Evolutionary conservation across 768 basidiomycete species (phyloP), one percentile per base, ranked within the genome.

Genomic region (Amanita rubescens): DNA sequence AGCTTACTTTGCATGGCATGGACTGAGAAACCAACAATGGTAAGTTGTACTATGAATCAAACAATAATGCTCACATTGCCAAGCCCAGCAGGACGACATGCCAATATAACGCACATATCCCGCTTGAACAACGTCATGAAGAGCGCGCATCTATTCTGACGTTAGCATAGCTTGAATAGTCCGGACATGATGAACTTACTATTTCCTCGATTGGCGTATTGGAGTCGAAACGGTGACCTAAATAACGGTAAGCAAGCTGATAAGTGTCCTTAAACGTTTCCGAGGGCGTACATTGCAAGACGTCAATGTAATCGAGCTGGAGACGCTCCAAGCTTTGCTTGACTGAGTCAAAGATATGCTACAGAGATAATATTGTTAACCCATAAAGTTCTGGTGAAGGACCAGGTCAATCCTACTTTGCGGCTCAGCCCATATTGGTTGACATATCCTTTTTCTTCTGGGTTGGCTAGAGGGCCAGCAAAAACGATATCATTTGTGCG

Each of bases 281-380:
- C 27, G 8, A 30, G 8, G 8, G 27, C 27, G 8, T 30, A 30
- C 27, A 30, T 30, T 30, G 27, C 27, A 30, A 30, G 8, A 82
- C 62, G 57, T 84, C 83, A 59, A 84, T 70, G 54, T 82, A 81
- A 49, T 83, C 82, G 19, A 80, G 59, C 35, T 82, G 78, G 1
- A 84, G 67, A 20, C 81, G 69, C 61, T 80, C 64, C 49, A 84
- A 63, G 25, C 74, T 73, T n/a, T 67, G 61, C 56, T 75, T 73
- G 20, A 77, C 67, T 0, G 74, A 62, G 34, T 76, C 78, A 57
- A 84, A 84, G 55, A 84, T 82, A 58, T 76, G 71, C 74, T 81
- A 42, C 14, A 61, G n/a, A 34, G 2, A 22, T 27, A 5, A 3
- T 17, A 8, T 30, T 3, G 8, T 30, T 30, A 30, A n/a, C n/a